A percentile compares a stretch with the other conserved stretches of the same genome.
These are phyloP conservation scores for Musa balbisiana DNA, from an alignment of 202 grass and related monocot genomes.

Conservation along the genomic window DNA sequence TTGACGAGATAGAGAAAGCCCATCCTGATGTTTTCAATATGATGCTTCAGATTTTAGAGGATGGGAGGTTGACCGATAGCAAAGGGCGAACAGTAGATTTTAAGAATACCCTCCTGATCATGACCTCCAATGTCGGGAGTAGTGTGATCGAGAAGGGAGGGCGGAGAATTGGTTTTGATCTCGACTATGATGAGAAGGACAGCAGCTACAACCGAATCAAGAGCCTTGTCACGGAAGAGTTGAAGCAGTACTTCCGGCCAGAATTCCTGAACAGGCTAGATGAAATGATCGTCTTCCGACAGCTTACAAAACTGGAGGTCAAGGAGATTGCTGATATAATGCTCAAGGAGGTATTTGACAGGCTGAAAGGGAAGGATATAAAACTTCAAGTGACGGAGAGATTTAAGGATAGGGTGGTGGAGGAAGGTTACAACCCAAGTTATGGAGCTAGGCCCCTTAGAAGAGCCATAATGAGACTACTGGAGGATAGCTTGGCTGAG, in stretches of 20 bases:
- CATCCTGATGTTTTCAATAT: constrained; percentile 95
- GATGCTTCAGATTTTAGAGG: constrained; percentile 95
- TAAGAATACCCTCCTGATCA: constrained; percentile 70
- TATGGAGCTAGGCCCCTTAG: constrained; percentile 70
- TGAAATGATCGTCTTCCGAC: constrained; percentile 88
- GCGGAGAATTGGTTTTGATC: constrained; percentile 69
- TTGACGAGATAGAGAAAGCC: constrained; percentile 91
- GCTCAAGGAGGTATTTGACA: constrained; percentile 77
- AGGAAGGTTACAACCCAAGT: constrained; percentile 74
- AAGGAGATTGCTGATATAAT: constrained; percentile 86
- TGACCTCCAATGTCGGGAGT: constrained; percentile 79
- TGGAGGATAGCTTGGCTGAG: constrained; percentile 72
- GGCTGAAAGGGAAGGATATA: constrained; percentile 67
- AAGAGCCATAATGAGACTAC: constrained; percentile 70
- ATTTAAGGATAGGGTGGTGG: constrained; percentile 70
- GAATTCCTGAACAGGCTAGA: constrained; percentile 82
- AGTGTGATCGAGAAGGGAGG: constrained; percentile 87
- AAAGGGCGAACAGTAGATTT: constrained; percentile 77
- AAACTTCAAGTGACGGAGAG: constrained; percentile 68
- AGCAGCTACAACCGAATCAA: constrained; percentile 81
- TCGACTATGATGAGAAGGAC: constrained; percentile 67
- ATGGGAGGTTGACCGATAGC: constrained; percentile 75
- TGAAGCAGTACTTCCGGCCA: constrained; percentile 83
- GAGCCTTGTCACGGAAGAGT: constrained; percentile 72
- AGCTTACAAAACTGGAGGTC: constrained; percentile 76